Conservation (phyloP, 1,139 yeast species). For the Scheffersomyces stambukii region DNA sequence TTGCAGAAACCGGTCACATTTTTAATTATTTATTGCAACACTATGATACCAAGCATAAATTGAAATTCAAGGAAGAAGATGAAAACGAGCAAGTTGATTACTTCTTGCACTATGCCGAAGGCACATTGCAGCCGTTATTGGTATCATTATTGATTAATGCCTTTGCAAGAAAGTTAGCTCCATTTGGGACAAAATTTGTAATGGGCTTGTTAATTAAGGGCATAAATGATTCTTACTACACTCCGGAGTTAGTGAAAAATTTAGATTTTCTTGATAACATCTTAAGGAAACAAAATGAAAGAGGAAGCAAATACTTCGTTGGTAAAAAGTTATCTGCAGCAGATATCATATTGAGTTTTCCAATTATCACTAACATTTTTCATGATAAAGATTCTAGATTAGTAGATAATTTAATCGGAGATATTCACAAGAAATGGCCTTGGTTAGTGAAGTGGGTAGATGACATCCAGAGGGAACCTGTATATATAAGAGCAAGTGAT, state of each 20-base stretch:
- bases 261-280: constrained; percentile 28
- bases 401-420: constrained; percentile 6
- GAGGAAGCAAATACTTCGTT: constrained; percentile 27
- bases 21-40: constrained; percentile 25
- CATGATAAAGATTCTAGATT: constrained; percentile 4
- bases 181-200: constrained; percentile 23
- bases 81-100: constrained; percentile 29
- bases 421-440: constrained; percentile 15
- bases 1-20: constrained; percentile 41
- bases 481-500: constrained; percentile 18
- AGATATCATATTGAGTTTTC: constrained; percentile 36
- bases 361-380: constrained; percentile 22
- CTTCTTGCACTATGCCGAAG: constrained; percentile 39
- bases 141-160: constrained; percentile 28
- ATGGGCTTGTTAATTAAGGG: constrained; percentile 20
- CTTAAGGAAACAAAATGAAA: constrained; percentile 22
- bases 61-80: constrained; percentile 21
- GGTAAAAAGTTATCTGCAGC: constrained; percentile 36
- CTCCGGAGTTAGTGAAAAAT: constrained; percentile 20
- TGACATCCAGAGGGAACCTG: constrained; percentile 16
- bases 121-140: constrained; percentile 31
- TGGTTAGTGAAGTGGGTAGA: constrained; percentile 23
- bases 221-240: constrained; percentile 25
- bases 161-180: constrained; percentile 25
- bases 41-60: constrained; percentile 24